These are phyloP conservation scores for Exophiala bonariae DNA, from an alignment of 2,329 filamentous ascomycete genomes.

Conservation along the genomic window DNA sequence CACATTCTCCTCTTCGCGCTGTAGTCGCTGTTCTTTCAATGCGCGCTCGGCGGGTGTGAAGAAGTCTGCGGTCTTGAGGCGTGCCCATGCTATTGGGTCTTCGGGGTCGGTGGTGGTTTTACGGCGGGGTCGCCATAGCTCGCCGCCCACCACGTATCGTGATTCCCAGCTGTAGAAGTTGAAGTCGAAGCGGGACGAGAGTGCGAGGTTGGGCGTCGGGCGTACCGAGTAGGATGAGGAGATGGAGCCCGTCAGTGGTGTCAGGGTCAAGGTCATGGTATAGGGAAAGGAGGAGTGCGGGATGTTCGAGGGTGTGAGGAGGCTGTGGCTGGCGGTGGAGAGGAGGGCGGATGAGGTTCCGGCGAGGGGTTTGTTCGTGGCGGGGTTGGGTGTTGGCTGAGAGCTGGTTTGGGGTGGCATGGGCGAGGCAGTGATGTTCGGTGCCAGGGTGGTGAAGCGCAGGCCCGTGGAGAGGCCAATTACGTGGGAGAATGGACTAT, in stretches of 20 bases:
- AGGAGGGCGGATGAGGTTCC: constrained; percentile 28
- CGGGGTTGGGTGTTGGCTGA: constrained; percentile 27
- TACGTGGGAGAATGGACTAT: constrained; percentile 90
- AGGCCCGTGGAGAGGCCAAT: constrained; percentile 86
- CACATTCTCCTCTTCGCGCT: constrained; percentile 76
- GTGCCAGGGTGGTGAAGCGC: constrained; percentile 76
- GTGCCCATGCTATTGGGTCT: constrained; percentile 46
- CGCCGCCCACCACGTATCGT: constrained; percentile 85
- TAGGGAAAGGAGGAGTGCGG: constrained; percentile 76
- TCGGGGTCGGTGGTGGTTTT: constrained; percentile 44
- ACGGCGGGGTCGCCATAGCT: constrained; percentile 73
- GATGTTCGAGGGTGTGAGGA: constrained; percentile 29
- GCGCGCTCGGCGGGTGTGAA: constrained; percentile 33
- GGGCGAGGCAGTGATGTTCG: constrained; percentile 22
- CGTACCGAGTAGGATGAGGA: constrained; percentile 89
- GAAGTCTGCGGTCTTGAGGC: constrained; percentile 38
- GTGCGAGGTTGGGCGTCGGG: constrained; percentile 76
- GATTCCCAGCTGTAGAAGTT: constrained; percentile 99
- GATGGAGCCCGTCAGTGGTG: constrained; percentile 91
- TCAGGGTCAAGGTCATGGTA: constrained; percentile 88
- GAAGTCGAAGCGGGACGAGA: constrained; percentile 92
- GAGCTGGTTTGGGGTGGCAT: constrained; percentile 55
- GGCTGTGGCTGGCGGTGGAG: constrained; percentile 22
- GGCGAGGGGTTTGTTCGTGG: constrained; percentile 22
- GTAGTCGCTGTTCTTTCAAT: constrained; percentile 52